A percentile compares a stretch with the other conserved stretches of the same genome.
These are phyloP conservation scores for Boletus putidus DNA, from an alignment of 1,284 basidiomycete species.

Conservation along the genomic window DNA sequence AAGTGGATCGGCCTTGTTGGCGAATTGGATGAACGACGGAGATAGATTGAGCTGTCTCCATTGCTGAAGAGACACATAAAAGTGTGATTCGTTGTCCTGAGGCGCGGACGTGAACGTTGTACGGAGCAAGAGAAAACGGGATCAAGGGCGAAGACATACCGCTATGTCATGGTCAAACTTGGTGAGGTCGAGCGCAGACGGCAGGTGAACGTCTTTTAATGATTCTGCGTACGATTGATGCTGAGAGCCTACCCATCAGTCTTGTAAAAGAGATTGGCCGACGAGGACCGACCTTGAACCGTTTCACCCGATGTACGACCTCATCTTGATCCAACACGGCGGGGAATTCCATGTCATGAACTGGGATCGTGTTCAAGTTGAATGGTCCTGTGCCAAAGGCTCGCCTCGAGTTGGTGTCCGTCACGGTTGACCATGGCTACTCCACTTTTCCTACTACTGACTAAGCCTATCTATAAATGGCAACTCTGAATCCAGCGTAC, in stretches of 20 bases:
- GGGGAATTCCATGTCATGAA: constrained; percentile 20
- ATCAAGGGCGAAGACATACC: constrained; percentile 40
- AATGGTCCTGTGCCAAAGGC: no score
- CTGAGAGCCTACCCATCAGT: constrained; percentile 38
- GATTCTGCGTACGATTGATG: constrained; percentile 70
- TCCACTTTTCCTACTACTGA: no score
- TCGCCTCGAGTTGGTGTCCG: no score
- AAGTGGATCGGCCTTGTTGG: constrained; percentile 57
- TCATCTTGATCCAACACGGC: constrained; percentile 24
- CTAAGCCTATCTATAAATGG: no score
- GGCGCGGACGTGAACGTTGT: background rate
- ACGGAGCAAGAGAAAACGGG: background rate
- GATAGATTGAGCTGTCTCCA: constrained; percentile 82
- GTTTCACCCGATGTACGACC: constrained; percentile 39
- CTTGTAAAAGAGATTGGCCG: background rate
- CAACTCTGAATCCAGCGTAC: no score
- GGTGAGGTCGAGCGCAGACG: constrained; percentile 58
- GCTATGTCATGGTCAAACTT: constrained; percentile 61
- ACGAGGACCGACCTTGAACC: constrained; percentile 44
- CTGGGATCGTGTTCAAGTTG: background rate
- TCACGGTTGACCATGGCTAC: no score
- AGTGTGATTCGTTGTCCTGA: constrained; percentile 73
- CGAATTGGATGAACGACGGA: constrained; percentile 72
- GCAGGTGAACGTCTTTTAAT: constrained; percentile 70
- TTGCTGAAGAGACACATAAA: constrained; percentile 64